These are phyloP conservation scores for Monilinia fructicola DNA, from an alignment of 2,329 filamentous ascomycete species.

Conservation along the genomic window DNA sequence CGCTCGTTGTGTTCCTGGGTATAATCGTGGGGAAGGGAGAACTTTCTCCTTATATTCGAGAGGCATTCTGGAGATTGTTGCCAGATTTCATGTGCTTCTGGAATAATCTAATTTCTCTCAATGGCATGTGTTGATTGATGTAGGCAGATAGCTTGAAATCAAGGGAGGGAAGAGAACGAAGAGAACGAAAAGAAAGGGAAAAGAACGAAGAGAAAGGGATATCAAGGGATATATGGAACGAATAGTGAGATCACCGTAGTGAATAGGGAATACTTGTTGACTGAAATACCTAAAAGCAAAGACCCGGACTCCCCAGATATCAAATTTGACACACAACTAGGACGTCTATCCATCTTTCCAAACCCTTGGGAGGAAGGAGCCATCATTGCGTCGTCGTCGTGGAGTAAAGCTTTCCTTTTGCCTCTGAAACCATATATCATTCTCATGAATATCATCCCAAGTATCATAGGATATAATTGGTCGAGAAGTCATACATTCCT, in stretches of 20 bases:
- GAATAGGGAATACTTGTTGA: background rate
- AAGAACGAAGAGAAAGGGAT: background rate
- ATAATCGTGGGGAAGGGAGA: background rate
- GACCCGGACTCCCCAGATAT: background rate
- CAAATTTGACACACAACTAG: background rate
- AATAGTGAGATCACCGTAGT: background rate
- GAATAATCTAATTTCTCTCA: background rate
- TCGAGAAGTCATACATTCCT: background rate
- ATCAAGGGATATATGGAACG: background rate
- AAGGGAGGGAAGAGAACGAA: background rate
- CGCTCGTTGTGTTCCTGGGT: background rate
- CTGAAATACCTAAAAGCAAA: background rate
- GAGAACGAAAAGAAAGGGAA: background rate
- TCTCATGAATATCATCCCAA: background rate
- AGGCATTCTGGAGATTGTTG: background rate
- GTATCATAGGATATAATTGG: background rate
- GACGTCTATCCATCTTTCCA: background rate
- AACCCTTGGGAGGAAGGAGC: background rate
- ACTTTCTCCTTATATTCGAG: constrained; percentile 13
- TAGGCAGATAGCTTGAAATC: background rate
- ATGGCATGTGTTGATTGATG: background rate
- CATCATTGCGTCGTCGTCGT: background rate
- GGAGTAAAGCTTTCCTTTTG: background rate
- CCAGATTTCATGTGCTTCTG: background rate
- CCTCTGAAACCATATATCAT: no score